Evolutionary conservation across 495 filamentous ascomycete genomes (phyloP).

Genomic region (Darksidea phi): DNA sequence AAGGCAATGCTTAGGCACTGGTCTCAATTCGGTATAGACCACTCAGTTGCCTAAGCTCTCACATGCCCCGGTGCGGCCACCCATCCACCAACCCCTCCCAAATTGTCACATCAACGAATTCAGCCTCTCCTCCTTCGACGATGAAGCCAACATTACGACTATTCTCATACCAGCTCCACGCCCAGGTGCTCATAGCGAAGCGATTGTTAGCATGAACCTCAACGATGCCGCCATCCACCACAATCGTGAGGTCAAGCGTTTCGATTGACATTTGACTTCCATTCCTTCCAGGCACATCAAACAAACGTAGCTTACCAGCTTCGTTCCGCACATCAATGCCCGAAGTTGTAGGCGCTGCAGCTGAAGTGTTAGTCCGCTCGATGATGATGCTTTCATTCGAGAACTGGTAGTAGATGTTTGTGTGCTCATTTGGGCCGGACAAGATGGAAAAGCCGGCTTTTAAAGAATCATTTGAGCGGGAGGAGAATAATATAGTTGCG

Average conservation of each 20-base stretch:
- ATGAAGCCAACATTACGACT: neutral
- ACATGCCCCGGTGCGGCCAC: neutral
- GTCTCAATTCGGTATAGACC: too few relatives aligned
- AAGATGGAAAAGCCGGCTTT: neutral
- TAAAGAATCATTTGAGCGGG: too few relatives aligned
- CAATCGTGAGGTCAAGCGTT: neutral
- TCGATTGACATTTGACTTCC: neutral
- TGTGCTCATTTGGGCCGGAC: neutral
- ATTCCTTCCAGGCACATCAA: neutral
- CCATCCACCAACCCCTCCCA: conserved; percentile 9
- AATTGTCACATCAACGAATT: neutral
- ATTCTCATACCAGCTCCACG: conserved; percentile 4
- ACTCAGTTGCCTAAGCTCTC: too few relatives aligned
- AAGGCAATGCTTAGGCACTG: too few relatives aligned
- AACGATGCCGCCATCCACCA: neutral
- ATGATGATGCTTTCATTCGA: conserved; percentile 2
- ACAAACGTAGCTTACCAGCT: neutral
- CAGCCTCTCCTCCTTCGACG: neutral
- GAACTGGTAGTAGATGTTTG: conserved; percentile 3
- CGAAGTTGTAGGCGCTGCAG: neutral
- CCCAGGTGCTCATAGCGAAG: conserved; percentile 2
- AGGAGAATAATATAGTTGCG: too few relatives aligned
- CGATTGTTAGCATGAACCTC: conserved; percentile 2
- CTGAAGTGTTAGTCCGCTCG: neutral
- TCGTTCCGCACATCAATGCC: conserved; percentile 5